phyloP scores from a whole-genome alignment of 208 protist species.

The Balamuthia mandrillaris region DNA sequence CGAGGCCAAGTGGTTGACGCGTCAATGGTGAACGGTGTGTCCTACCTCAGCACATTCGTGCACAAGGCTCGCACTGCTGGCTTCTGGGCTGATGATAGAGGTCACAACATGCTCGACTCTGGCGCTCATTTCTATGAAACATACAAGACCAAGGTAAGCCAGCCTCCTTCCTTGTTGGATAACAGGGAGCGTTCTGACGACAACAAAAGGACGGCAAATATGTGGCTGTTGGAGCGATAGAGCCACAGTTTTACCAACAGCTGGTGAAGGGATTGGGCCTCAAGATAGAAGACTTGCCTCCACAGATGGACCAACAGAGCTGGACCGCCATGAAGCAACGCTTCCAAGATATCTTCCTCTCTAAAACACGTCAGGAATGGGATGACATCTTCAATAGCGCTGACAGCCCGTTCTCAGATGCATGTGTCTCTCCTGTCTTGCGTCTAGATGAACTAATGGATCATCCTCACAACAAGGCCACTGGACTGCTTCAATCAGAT shows the following conservation, averaged over 20 bases:
- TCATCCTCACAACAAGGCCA: conserved; percentile 31
- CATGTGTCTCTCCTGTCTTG: conserved; percentile 53
- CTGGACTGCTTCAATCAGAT: no score
- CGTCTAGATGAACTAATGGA: conserved; percentile 34
- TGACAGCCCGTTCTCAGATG: conserved; percentile 47
- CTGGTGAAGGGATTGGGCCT: conserved; percentile 18
- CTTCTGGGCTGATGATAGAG: conserved; percentile 29
- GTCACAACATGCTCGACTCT: conserved; percentile 57
- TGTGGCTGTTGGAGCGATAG: conserved; percentile 49
- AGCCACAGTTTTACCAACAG: conserved; percentile 52
- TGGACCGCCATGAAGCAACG: conserved; percentile 39
- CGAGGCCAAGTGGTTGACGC: conserved; percentile 65
- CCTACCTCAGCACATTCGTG: conserved; percentile 58
- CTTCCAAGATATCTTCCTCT: conserved; percentile 42
- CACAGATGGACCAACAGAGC: conserved; percentile 24
- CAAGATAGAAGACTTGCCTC: conserved; percentile 1
- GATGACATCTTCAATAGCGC: conserved; percentile 45
- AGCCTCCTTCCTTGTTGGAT: background rate
- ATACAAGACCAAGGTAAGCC: conserved; percentile 46
- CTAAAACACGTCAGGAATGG: conserved; percentile 57
- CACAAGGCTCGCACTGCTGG: conserved; percentile 4
- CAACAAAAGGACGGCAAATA: conserved; percentile 1
- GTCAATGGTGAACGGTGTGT: conserved; percentile 57
- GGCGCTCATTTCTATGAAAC: conserved; percentile 67
- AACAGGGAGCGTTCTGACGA: background rate